Percentiles rank a stretch among this genome's conserved stretches.
Evolutionary conservation across 208 protist genomes (phyloP).

Genomic region (Trypanosoma melophagium): DNA sequence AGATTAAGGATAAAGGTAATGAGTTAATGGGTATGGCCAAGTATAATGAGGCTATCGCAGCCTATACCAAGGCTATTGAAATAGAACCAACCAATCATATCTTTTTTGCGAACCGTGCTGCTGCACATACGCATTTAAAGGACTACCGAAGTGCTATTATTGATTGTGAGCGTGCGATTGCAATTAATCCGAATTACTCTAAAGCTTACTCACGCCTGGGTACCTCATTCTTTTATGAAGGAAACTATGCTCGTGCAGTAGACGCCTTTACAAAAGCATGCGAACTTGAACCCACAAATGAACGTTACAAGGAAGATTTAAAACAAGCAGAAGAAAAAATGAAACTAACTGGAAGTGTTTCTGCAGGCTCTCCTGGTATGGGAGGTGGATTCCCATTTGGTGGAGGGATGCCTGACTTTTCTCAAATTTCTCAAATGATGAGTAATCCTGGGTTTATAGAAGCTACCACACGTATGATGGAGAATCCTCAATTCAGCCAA

Average conservation of each 20-base stretch:
- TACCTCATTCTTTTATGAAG: constrained; percentile 88
- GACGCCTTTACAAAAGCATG: constrained; percentile 88
- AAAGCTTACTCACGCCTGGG: constrained; percentile 92
- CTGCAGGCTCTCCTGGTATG: constrained; percentile 28
- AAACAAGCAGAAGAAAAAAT: constrained; percentile 84
- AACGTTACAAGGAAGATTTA: constrained; percentile 89
- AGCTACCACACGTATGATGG: constrained; percentile 86
- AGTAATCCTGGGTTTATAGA: constrained; percentile 92
- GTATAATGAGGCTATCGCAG: constrained; percentile 92
- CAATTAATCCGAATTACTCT: constrained; percentile 83
- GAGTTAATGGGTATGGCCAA: constrained; percentile 88
- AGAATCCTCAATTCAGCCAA: constrained; percentile 88
- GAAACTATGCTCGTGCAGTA: constrained; percentile 82
- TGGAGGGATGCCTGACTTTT: constrained; percentile 75
- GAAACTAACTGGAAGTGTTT: constrained; percentile 34
- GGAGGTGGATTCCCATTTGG: constrained; percentile 39
- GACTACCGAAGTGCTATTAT: constrained; percentile 85
- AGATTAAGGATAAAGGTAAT: constrained; percentile 94
- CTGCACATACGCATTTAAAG: constrained; percentile 90
- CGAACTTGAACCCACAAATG: constrained; percentile 91
- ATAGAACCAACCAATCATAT: constrained; percentile 83
- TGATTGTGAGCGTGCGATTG: constrained; percentile 89
- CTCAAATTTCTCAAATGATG: constrained; percentile 81
- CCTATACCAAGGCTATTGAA: constrained; percentile 94
- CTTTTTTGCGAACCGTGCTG: constrained; percentile 91